A percentile compares a stretch with the other conserved stretches of the same genome.
Evolutionary conservation across 2,329 filamentous ascomycete genomes (phyloP).

Genomic region (Periconia sp.): DNA sequence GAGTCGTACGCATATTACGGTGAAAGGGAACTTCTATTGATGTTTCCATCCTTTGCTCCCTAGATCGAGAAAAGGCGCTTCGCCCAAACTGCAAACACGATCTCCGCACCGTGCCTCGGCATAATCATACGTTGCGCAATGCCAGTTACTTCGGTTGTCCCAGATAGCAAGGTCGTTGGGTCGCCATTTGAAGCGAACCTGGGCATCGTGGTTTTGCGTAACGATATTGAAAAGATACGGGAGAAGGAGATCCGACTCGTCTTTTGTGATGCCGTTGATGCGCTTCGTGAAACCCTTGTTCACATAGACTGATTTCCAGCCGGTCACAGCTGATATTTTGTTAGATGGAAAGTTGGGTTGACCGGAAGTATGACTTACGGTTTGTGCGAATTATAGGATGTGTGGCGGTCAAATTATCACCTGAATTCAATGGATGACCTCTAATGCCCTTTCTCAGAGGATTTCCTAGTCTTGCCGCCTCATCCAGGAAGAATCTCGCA

Average conservation of each 20-base stretch:
- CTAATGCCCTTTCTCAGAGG: slow-evolving; percentile 28
- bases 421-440: slow-evolving; percentile 59
- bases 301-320: slow-evolving; percentile 56
- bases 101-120: slow-evolving; percentile 54
- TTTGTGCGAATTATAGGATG: slow-evolving; percentile 66
- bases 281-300: slow-evolving; percentile 36
- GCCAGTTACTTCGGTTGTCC: slow-evolving; percentile 65
- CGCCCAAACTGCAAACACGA: slow-evolving; percentile 57
- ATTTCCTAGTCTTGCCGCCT: slow-evolving; percentile 28
- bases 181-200: slow-evolving; percentile 54
- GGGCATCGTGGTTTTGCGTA: slow-evolving; percentile 54
- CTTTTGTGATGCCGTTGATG: slow-evolving; percentile 50
- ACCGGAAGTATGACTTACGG: slow-evolving; percentile 28
- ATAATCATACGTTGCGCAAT: slow-evolving; percentile 66
- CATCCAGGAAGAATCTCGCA: slow-evolving; percentile 32
- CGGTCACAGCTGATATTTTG: slow-evolving; percentile 52
- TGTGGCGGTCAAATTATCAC: slow-evolving; percentile 51
- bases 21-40: no score
- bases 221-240: slow-evolving; percentile 48
- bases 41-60: slow-evolving; percentile 51
- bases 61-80: slow-evolving; percentile 59
- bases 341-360: neutral
- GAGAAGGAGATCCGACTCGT: slow-evolving; percentile 49
- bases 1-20: no score
- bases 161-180: slow-evolving; percentile 56